Percentiles rank a stretch among this genome's conserved stretches.
Evolutionary conservation across 495 filamentous ascomycete genomes (phyloP).

Genomic region (Symbiotaphrina buchneri): DNA sequence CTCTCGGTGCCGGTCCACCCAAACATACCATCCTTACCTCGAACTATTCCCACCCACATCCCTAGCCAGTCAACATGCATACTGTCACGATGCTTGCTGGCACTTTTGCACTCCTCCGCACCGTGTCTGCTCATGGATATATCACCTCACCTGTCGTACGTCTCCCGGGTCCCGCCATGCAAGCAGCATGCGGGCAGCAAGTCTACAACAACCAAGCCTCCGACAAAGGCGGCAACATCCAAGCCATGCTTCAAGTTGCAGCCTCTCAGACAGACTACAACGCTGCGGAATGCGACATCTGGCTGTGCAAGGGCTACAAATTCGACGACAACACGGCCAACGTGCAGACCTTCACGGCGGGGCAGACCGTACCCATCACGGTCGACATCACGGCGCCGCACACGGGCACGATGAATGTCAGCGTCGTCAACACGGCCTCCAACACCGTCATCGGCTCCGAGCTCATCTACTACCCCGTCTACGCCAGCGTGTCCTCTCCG

Average conservation of each 20-base stretch:
- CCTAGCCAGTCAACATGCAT: no score
- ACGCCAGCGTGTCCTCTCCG: constrained; percentile 22
- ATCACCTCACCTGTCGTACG: no score
- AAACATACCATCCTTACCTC: no score
- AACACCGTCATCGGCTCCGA: constrained; percentile 31
- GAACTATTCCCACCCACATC: no score
- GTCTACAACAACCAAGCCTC: constrained; percentile 33
- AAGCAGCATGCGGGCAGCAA: constrained; percentile 35
- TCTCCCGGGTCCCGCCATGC: constrained; percentile 36
- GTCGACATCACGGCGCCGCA: constrained; percentile 41
- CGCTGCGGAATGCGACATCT: constrained; percentile 34
- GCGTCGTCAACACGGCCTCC: constrained; percentile 40
- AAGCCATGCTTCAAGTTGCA: constrained; percentile 36
- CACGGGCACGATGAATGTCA: constrained; percentile 43
- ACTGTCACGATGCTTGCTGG: no score
- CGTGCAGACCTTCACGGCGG: constrained; percentile 34
- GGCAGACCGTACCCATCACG: constrained; percentile 32
- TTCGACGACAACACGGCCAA: constrained; percentile 47
- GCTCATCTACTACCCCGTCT: constrained; percentile 31
- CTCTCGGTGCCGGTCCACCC: no score
- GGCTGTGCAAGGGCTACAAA: constrained; percentile 50
- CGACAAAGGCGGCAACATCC: constrained; percentile 46
- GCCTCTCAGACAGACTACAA: constrained; percentile 32
- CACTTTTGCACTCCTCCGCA: no score
- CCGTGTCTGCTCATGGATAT: no score